Base-by-base conservation (phyloP, 2,329 filamentous ascomycete genomes). In the Niveomyces coronatus region DNA sequence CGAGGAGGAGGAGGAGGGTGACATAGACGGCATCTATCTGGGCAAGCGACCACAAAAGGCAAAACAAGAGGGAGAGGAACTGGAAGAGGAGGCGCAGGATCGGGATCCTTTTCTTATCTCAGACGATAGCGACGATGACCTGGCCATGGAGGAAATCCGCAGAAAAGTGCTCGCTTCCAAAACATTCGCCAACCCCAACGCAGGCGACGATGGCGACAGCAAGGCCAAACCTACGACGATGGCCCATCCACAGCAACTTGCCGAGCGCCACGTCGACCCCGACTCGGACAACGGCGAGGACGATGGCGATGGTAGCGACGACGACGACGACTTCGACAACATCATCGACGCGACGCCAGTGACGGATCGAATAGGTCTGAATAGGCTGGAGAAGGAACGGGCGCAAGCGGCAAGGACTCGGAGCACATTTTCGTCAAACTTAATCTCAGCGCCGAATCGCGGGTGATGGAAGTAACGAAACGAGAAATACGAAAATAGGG, bases 271-370 rank as follows among this genome's bases (percentile, higher is more conserved):
- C 37, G 73, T 73, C 3, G 76, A 82, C 52, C 79, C 82, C 2
- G 83, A 83, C 43, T 85, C 80, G 4, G 82, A 86, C 45, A 74
- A 82, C 40, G 72, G 64, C 20, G 57, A 63, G 15, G 56, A 47
- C 5, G 58, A 51, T 5, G 71, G 65, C 9, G 76, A 47, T 5
- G 58, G 50, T 5, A 71, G 65, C 9, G 76, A 68, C 1, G 73
- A 77, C 13, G 82, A 91, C 38, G 82, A 83, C 32, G 82, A 86
- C 35, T 94, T 96, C 53, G 89, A 96, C 53, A 82, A 82, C 47
- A 93, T 98, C 58, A 94, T 95, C 53, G 78, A 88, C 49, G 89
- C 91, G 0, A 89, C 85, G 3, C 86, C 86, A 0, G 76, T 93
- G 14, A 95, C 88, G 0, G 89, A 95, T 56, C 76, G 82, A 39